Base-by-base conservation (phyloP, 164 flowering plant species). In the Taxillus chinensis region DNA sequence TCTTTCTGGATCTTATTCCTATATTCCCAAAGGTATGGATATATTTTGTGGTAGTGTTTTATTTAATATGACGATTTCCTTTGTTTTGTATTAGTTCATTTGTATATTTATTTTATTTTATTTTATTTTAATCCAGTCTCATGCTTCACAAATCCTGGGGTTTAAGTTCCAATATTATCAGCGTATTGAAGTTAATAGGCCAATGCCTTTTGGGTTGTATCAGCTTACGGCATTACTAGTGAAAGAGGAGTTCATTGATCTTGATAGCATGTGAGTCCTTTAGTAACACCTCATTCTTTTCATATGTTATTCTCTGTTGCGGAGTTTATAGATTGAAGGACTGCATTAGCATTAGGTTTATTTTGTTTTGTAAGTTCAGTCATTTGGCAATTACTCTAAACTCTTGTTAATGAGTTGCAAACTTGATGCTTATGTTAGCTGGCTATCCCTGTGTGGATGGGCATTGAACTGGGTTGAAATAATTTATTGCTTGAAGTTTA, bases 81-180 rank as follows among this genome's bases (percentile, higher is more conserved):
- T 38, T 57, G 40, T 15, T 14, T 50, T 55, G 9, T 51, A 39
- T 41, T 64, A 43, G 37, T 37, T 55, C 9, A 6, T 55, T 58
- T 9, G 38, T 68, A 0, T 27, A 59, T 41, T 39, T 41, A 39
- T 60, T 10, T 10, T 27, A 14, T 45, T 53, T n/a, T 3, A 41
- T 16, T 46, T 5, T 41, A 3, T 58, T 43, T 43, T 43, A 43
- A 48, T 48, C 70, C 95, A 95, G 99, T 92, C 96, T 45, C 96
- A 95, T 75, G 98, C 99, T 68, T 80, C 99, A 62, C 99, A 95
- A 73, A 89, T 95, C 61, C 87, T 95, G 55, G 98, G 99, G 38
- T 95, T 87, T 66, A 95, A 95, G 79, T 95, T 91, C 68, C 98
- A 95, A 70, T 91, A 87, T 70, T 89, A 92, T 71, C 99, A 95